Conservation (phyloP, 2,329 filamentous ascomycete genomes). For the Achaetomium macrosporum region DNA sequence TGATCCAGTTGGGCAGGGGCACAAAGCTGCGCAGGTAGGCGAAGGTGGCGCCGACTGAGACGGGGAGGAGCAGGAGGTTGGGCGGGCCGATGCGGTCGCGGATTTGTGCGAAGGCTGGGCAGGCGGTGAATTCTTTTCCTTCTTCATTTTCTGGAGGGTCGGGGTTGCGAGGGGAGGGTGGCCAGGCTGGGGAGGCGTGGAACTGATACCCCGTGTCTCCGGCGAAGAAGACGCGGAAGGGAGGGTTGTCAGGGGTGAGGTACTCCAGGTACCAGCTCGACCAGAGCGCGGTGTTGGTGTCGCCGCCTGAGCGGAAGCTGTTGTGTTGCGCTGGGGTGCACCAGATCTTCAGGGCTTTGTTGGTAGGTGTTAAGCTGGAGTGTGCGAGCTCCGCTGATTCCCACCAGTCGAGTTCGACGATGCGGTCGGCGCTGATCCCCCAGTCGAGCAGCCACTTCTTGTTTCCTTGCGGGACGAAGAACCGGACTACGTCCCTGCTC, state of each 20-base stretch:
- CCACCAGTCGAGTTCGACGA: slow-evolving; percentile 73
- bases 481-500: slow-evolving; percentile 41
- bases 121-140: slow-evolving; percentile 17
- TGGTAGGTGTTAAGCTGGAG: slow-evolving; percentile 14
- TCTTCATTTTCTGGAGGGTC: background rate
- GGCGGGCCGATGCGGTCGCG: slow-evolving; percentile 20
- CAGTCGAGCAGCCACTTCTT: slow-evolving; percentile 57
- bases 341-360: slow-evolving; percentile 45
- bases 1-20: slow-evolving; percentile 23
- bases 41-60: slow-evolving; percentile 25
- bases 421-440: slow-evolving; percentile 48
- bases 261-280: slow-evolving; percentile 55
- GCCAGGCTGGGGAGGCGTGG: slow-evolving; percentile 23
- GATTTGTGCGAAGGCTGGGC: slow-evolving; percentile 26
- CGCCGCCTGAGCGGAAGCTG: slow-evolving; percentile 50
- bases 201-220: slow-evolving; percentile 63
- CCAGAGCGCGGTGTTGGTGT: slow-evolving; percentile 60
- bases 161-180: slow-evolving; percentile 16
- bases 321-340: slow-evolving; percentile 67
- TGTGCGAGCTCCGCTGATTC: slow-evolving; percentile 50
- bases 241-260: slow-evolving; percentile 10
- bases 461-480: slow-evolving; percentile 63
- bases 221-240: slow-evolving; percentile 59
- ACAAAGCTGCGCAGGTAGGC: slow-evolving; percentile 25
- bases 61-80: slow-evolving; percentile 23